Percentiles rank a stretch among this genome's conserved stretches.
Conservation (phyloP, 2,329 filamentous ascomycete genomes). For the Aspergillus intermedius region DNA sequence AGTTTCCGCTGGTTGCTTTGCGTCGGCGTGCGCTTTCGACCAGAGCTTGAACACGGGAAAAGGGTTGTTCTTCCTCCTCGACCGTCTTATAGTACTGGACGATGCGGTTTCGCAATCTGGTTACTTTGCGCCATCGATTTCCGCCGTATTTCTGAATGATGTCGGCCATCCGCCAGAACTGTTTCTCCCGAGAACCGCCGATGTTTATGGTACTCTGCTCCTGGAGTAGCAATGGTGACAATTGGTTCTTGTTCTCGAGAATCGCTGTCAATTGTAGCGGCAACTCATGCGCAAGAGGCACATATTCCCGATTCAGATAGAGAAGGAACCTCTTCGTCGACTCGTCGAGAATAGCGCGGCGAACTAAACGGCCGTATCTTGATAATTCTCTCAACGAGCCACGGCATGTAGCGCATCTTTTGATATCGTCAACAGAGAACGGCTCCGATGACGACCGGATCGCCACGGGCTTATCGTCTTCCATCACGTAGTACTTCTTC, state of each 20-base stretch:
- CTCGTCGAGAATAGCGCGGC: slow-evolving; percentile 56
- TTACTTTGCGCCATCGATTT: slow-evolving; percentile 17
- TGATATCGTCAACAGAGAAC: slow-evolving; percentile 47
- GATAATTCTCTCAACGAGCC: slow-evolving; percentile 51
- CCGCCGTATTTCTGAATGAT: slow-evolving; percentile 16
- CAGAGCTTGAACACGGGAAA: slow-evolving; percentile 29
- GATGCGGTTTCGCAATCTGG: slow-evolving; percentile 23
- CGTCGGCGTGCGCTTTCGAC: slow-evolving; percentile 26
- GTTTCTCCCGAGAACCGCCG: slow-evolving; percentile 12
- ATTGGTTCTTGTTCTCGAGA: slow-evolving; percentile 6
- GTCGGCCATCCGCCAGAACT: slow-evolving; percentile 18
- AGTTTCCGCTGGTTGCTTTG: slow-evolving; percentile 14
- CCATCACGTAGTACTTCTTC: slow-evolving; percentile 21
- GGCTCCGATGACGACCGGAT: slow-evolving; percentile 33
- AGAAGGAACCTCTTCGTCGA: slow-evolving; percentile 59
- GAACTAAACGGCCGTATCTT: slow-evolving; percentile 57
- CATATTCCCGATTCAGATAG: slow-evolving; percentile 42
- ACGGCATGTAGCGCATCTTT: slow-evolving; percentile 56
- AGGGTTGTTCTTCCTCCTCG: slow-evolving; percentile 33
- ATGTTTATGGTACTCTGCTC: slow-evolving; percentile 5
- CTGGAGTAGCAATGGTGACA: neutral
- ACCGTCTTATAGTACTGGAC: slow-evolving; percentile 27
- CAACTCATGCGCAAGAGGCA: slow-evolving; percentile 35
- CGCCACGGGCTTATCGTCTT: slow-evolving; percentile 18
- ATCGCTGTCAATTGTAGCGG: slow-evolving; percentile 19